Evolutionary conservation across 2,329 filamentous ascomycete species (phyloP), one percentile per base, ranked within the genome.

Genomic region (Penicillium polonicum): DNA sequence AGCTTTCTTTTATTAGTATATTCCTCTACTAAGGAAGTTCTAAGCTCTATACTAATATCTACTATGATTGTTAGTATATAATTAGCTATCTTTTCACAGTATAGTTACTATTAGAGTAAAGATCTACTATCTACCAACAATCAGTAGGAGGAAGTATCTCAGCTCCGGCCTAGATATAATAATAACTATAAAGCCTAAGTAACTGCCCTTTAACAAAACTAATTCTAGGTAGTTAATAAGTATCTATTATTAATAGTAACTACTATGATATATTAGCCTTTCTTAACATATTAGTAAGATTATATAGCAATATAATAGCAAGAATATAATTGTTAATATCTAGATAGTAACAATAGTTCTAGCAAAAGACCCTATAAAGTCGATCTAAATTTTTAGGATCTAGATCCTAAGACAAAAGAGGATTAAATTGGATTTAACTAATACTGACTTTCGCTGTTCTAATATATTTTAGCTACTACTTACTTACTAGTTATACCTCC

Each of bases 311-410:
- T 48, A 75, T 66, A 13, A 72, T 52, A 8, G 65, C 65, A 57
- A 65, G 67, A 56, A 74, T 64, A 61, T 71, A 64, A 64, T 74
- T 72, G 44, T 54, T 45, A 29, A 71, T 23, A 57, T 72, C 61
- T 27, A 68, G 60, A 27, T 60, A 55, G 44, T 55, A 48, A 62
- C 61, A 70, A 8, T 55, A 7, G 39, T 70, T 60, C 29, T 68
- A 61, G 19, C 36, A 42, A 56, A 68, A 72, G 43, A 68, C 61
- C 27, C 53, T 46, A 44, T 51, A 53, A 36, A 70, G 55, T 48
- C 59, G 52, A 15, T 68, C 56, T 38, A 70, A 8, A 31, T 66
- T 67, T 57, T 68, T 63, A 6, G 27, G 44, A 48, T 70, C 57
- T 7, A 68, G 39, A n/a, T 64, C 55, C 23, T 50, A 42, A 25